Evolutionary conservation across 805 yeast species (phyloP), one percentile per base, ranked within the genome.

Genomic region (Candida peoriensis): DNA sequence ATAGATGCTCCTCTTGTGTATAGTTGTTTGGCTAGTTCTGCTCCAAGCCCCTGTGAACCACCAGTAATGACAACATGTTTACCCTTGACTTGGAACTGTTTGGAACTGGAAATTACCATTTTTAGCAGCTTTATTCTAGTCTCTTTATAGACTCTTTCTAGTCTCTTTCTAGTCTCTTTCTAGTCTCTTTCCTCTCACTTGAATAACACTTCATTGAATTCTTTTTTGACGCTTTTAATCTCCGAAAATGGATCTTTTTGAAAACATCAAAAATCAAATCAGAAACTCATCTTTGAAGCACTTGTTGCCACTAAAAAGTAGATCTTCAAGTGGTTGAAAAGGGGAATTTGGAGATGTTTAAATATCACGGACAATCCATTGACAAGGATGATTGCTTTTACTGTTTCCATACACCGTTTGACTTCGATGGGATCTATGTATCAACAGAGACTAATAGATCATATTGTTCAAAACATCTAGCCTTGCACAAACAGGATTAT

Each of bases 41-140:
- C 78, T 0, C 98, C 98, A 1, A 90, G 64, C 0, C 98, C 98
- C 52, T 90, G 98, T 0, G 96, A 87, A 0, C 87, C 97, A 4
- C 98, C 98, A 0, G 95, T 75, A n/a, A 90, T 70, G 13, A 90
- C 69, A 3, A 81, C 88, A 1, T 73, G 54, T 33, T 68, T 63
- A 9, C 73, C 63, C 4, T 38, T 41, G 13, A 57, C 41, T 11
- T 45, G 31, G 29, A 52, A 52, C n/a, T n/a, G n/a, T 21, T 48
- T 43, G 4, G 49, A 49, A 1, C 36, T 10, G 18, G 41, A 39
- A 16, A 42, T 18, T 34, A 30, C 38, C 26, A 12, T 31, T 10
- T 19, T 22, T 16, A 18, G n/a, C n/a, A n/a, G n/a, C n/a, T n/a
- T n/a, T n/a, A n/a, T n/a, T n/a, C n/a, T n/a, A n/a, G n/a, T n/a